Conservation (phyloP, 2,329 filamentous ascomycete genomes). For the Zymoseptoria tritici region DNA sequence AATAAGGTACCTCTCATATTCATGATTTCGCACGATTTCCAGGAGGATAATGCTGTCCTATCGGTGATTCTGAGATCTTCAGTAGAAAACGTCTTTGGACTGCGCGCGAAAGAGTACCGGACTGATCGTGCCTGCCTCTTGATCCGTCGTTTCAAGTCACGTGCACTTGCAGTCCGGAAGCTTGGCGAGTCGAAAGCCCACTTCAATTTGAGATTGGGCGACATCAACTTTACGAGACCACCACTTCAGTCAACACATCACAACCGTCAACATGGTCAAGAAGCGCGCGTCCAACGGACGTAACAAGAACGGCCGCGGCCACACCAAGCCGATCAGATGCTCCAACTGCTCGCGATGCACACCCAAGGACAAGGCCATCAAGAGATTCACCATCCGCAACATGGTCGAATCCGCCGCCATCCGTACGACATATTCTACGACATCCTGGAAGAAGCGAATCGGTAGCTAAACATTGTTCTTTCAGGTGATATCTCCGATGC, state of each 20-base stretch:
- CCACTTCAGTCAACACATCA: conserved; percentile 20
- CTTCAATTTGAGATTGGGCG: background rate
- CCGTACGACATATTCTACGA: conserved; percentile 61
- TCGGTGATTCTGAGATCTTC: no score
- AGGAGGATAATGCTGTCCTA: no score
- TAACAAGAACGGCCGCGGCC: conserved; percentile 98
- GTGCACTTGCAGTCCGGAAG: background rate
- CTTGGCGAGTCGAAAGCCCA: background rate
- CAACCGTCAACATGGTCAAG: conserved; percentile 63
- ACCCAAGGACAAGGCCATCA: conserved; percentile 99
- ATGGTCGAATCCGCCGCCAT: conserved; percentile 99
- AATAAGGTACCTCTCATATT: no score
- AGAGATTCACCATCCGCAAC: conserved; percentile 99
- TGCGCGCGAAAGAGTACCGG: no score
- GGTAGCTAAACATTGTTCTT: conserved; percentile 9
- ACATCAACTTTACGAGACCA: conserved; percentile 6
- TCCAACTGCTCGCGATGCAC: conserved; percentile 76
- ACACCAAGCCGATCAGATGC: conserved; percentile 98
- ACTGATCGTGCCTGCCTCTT: background rate
- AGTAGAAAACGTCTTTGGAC: no score
- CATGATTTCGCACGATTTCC: no score
- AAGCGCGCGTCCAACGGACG: conserved; percentile 78
- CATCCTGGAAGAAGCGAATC: background rate
- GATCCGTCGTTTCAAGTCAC: background rate
- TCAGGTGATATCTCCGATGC: conserved; percentile 99